Evolutionary conservation across 192 early-diverging fungal genomes (phyloP).

Genomic region (Backusella mclennaniae): DNA sequence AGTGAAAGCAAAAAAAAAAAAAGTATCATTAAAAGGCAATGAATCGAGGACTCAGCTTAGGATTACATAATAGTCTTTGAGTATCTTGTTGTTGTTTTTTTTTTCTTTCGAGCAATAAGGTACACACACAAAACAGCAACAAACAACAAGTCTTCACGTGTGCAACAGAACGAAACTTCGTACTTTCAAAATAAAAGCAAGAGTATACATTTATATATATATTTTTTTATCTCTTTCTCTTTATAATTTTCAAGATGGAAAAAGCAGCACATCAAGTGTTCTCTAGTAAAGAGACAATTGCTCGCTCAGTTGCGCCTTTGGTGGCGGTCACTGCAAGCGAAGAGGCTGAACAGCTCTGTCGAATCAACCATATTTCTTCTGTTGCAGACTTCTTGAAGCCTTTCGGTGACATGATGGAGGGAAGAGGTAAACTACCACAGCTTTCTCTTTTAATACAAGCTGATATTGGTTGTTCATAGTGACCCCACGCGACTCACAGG

Average conservation of each 20-base stretch:
- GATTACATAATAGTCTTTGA: not conserved
- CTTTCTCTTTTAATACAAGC: no score
- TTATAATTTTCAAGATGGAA: not conserved
- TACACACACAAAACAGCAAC: no score
- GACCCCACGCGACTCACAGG: conserved; percentile 58
- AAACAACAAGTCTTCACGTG: not conserved
- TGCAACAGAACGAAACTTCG: not conserved
- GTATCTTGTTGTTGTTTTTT: not conserved
- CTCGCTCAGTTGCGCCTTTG: conserved; percentile 55
- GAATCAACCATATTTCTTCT: conserved; percentile 54
- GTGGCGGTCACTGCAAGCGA: conserved; percentile 63
- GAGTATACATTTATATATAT: not conserved
- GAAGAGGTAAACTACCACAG: conserved; percentile 42
- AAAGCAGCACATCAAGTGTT: conserved; percentile 4
- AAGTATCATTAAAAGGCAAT: no score
- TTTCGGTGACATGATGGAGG: conserved; percentile 68
- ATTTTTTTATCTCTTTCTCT: not conserved
- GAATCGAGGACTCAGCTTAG: no score
- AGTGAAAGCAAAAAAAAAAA: not conserved
- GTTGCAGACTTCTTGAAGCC: conserved; percentile 65
- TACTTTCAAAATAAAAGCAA: not conserved
- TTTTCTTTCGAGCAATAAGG: no score
- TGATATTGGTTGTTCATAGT: conserved; percentile 29
- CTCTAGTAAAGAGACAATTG: conserved; percentile 47
- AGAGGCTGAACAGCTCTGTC: conserved; percentile 61